phyloP scores from a whole-genome alignment of 2,329 filamentous ascomycete species.

The Pseudogymnoascus sp. region DNA sequence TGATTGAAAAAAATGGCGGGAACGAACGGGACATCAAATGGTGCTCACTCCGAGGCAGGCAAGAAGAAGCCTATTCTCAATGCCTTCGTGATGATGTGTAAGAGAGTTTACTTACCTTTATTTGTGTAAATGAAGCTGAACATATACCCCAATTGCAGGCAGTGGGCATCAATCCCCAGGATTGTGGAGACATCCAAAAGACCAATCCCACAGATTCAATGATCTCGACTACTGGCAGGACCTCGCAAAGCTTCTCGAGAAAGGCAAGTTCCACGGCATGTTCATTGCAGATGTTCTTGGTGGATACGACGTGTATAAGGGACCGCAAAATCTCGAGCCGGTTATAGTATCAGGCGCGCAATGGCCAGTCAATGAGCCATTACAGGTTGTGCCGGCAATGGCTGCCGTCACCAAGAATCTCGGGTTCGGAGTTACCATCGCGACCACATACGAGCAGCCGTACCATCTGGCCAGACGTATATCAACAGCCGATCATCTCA shows the following conservation, averaged over 20 bases:
- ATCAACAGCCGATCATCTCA: constrained; percentile 58
- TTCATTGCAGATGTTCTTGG: constrained; percentile 62
- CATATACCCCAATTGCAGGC: constrained; percentile 30
- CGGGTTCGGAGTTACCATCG: constrained; percentile 61
- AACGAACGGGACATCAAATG: neutral
- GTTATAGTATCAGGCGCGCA: constrained; percentile 57
- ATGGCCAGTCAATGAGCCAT: constrained; percentile 64
- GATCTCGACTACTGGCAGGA: constrained; percentile 53
- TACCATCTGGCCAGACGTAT: constrained; percentile 58
- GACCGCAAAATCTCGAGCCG: constrained; percentile 50
- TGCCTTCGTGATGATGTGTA: constrained; percentile 44
- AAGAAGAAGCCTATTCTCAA: constrained; percentile 42
- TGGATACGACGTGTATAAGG: constrained; percentile 63
- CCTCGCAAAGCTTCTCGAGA: constrained; percentile 51
- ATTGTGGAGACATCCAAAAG: constrained; percentile 57
- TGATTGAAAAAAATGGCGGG: neutral
- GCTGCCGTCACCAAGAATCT: constrained; percentile 59
- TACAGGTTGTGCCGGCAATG: constrained; percentile 58
- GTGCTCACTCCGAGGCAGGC: neutral
- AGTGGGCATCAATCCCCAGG: constrained; percentile 48
- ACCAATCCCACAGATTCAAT: constrained; percentile 55
- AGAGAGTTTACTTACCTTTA: constrained; percentile 12
- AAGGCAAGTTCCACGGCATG: constrained; percentile 57
- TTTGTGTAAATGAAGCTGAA: neutral
- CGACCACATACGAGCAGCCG: constrained; percentile 61